Evolutionary conservation across 768 basidiomycete genomes (phyloP), one percentile per base, ranked within the genome.

Genomic region (Candolleomyces eurysporus): DNA sequence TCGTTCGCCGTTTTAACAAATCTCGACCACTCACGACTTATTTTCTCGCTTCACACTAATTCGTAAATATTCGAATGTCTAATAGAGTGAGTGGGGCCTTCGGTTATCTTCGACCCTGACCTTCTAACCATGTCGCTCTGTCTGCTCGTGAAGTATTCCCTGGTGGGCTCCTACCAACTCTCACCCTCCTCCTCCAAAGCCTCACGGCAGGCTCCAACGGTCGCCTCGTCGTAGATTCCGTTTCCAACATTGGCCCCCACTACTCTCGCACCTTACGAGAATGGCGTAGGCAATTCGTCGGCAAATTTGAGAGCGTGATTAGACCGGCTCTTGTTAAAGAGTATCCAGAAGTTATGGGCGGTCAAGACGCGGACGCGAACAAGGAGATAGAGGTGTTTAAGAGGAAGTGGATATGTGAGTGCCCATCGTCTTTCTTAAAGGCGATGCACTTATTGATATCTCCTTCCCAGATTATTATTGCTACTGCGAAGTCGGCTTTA

Each of bases 191-290:
- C 32, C 69, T 86, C 14, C 73, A 81, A 51, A 79, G 82, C 8
- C 61, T 73, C 6, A 58, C 61, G 4, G 71, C 75, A 7, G 88
- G 86, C 19, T 79, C 85, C 5, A 68, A 77, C 19, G 83, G 84
- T 10, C 76, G 77, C 8, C 81, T 91, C 48, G 75, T 86, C 21
- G 79, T 90, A 30, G 89, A 90, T 64, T 84, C 84, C 22, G 77
- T 90, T 11, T 78, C 78, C 7, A 91, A 91, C 75, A 90, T 91
- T 65, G 88, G 88, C 1, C 85, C 86, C 31, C 86, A 91, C 68
- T 92, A 91, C 69, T 85, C 89, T 9, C 85, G 89, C n/a, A 91
- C 91, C 14, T 78, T 92, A 7, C 81, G 90, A 21, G 90, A 91
- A 75, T 92, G 91, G 91, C 76, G 85, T 11, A 69, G 73, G 26